These are phyloP conservation scores for Tolypocladium amazonense DNA, from an alignment of 2,329 filamentous ascomycete genomes.

Conservation along the genomic window DNA sequence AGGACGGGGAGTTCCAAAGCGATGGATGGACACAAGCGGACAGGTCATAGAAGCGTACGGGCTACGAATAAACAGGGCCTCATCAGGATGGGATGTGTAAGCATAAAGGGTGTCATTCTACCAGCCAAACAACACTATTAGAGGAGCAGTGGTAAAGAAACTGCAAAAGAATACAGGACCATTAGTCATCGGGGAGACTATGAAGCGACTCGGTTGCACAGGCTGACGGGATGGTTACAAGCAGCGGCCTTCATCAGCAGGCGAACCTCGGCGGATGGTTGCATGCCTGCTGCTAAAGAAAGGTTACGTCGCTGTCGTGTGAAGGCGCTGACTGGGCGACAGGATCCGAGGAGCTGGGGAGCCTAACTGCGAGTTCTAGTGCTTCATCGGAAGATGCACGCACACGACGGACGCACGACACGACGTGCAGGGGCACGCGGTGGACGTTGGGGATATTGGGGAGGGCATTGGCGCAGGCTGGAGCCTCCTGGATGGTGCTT, in stretches of 20 bases:
- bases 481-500: background rate
- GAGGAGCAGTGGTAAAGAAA: background rate
- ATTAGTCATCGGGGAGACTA: too few species aligned
- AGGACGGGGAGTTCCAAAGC: slow-evolving; percentile 16
- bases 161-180: background rate
- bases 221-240: background rate
- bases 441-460: background rate
- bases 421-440: background rate
- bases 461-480: background rate
- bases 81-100: background rate
- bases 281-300: background rate
- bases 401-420: background rate
- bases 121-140: background rate
- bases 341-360: background rate
- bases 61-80: too few species aligned
- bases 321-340: background rate
- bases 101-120: background rate
- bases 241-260: background rate
- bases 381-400: background rate
- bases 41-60: background rate
- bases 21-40: slow-evolving; percentile 16
- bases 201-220: background rate
- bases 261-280: background rate
- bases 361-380: background rate
- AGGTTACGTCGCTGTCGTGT: background rate